Conservation (phyloP, 768 basidiomycete genomes). For the Russula dissimulans region DNA sequence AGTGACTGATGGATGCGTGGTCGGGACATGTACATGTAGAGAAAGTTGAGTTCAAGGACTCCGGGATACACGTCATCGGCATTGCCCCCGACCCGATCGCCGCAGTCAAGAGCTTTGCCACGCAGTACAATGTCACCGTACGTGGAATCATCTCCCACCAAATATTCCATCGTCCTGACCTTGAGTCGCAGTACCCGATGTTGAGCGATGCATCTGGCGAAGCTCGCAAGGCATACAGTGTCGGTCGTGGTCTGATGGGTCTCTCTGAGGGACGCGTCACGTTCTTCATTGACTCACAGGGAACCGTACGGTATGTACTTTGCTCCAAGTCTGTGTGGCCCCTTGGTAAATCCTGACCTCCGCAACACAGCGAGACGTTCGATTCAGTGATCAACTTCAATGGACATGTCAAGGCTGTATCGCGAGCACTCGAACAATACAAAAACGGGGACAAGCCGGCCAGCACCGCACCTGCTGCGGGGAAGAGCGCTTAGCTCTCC, state of each 20-base stretch:
- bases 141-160: conserved; percentile 17
- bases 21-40: conserved; percentile 29
- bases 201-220: conserved; percentile 61
- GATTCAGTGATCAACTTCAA: conserved; percentile 46
- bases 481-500: not conserved
- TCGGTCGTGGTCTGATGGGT: conserved; percentile 63
- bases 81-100: conserved; percentile 64
- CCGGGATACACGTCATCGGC: conserved; percentile 60
- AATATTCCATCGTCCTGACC: not conserved
- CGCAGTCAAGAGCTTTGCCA: conserved; percentile 67
- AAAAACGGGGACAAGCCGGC: conserved; percentile 24
- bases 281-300: conserved; percentile 65
- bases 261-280: conserved; percentile 57
- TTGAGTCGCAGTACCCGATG: conserved; percentile 53
- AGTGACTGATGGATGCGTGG: not conserved
- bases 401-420: conserved; percentile 57
- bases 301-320: conserved; percentile 47
- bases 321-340: not conserved
- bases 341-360: not conserved
- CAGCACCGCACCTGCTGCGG: not conserved
- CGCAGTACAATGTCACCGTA: conserved; percentile 58
- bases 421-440: conserved; percentile 46
- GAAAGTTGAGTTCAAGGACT: conserved; percentile 54
- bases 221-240: conserved; percentile 52
- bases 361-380: conserved; percentile 41